These are phyloP conservation scores for Phytophthora hybrid DNA, from an alignment of 352 stramenopile genomes.

Conservation along the genomic window DNA sequence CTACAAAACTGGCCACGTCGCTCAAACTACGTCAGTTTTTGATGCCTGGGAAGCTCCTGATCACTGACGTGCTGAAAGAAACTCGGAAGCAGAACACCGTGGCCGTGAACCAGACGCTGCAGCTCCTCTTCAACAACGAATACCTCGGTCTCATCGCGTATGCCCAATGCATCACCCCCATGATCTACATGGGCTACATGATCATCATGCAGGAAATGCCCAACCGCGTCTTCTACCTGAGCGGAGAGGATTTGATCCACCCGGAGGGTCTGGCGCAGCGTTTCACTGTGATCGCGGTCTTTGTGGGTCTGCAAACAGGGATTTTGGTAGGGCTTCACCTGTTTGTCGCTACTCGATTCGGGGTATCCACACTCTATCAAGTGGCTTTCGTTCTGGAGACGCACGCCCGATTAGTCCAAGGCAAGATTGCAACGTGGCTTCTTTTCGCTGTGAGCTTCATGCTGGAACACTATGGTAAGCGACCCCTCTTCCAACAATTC, in stretches of 20 bases:
- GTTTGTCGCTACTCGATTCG: slow-evolving; percentile 38
- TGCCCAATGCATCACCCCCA: slow-evolving; percentile 42
- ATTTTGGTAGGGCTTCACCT: slow-evolving; percentile 31
- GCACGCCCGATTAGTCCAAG: slow-evolving; percentile 49
- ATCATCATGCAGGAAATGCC: slow-evolving; percentile 30
- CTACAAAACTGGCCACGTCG: slow-evolving; percentile 17
- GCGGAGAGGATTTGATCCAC: slow-evolving; percentile 9
- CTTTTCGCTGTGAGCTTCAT: slow-evolving; percentile 39
- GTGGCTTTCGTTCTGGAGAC: slow-evolving; percentile 62
- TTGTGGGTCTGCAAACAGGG: slow-evolving; percentile 31
- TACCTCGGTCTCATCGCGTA: slow-evolving; percentile 53
- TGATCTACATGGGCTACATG: slow-evolving; percentile 48
- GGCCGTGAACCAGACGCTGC: slow-evolving; percentile 47
- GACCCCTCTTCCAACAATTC: neutral
- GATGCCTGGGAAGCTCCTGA: slow-evolving; percentile 29
- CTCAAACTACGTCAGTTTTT: slow-evolving; percentile 27
- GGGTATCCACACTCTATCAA: slow-evolving; percentile 47
- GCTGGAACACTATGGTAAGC: slow-evolving; percentile 40
- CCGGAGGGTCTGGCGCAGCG: slow-evolving; percentile 16
- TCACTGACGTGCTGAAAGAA: slow-evolving; percentile 40
- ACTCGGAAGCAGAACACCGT: slow-evolving; percentile 45
- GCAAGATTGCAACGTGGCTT: slow-evolving; percentile 47
- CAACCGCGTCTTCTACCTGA: slow-evolving; percentile 40
- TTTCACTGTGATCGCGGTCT: slow-evolving; percentile 34
- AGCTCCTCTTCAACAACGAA: slow-evolving; percentile 56